Base-by-base conservation (phyloP, 352 stramenopile species). In the Globisporangium orthogonon region DNA sequence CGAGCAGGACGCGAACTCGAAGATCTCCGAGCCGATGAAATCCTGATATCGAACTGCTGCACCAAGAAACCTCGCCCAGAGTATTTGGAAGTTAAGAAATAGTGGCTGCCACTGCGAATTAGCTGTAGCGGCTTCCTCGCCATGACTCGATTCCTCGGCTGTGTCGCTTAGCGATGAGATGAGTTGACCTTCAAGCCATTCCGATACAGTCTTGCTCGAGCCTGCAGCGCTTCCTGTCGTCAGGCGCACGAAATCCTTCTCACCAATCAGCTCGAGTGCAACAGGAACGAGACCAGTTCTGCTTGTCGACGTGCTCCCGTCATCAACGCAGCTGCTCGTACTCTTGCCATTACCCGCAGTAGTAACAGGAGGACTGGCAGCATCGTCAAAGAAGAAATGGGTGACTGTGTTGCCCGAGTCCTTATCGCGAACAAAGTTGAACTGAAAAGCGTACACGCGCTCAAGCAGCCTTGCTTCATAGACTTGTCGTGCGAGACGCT, bases 401-500 rank as follows among this genome's bases (percentile, higher is more conserved):
- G 57, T 52, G 1, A 60, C 52, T 47, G 65, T 61, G 17, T 78
- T 61, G 29, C 47, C 54, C 7, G 60, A 50, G 11, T 69, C 54
- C 2, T 71, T 41, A 45, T 74, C 33, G 33, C 33, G 29, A 2
- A 68, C 69, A 44, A 86, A 84, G 14, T 54, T 50, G 44, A 69
- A 65, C 45, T 86, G 73, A 48, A 83, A 82, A 1, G 56, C 15
- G 48, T 76, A 69, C 1, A 86, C 58, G 2, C 62, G 58, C 17
- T 84, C 73, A 0, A 86, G 65, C 37, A 82, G 48, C 7, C 60
- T 55, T 4, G 69, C 56, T 44, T 83, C 73, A 60, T 84, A 84
- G 10, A 84, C 63, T 7, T 56, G 54, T 18, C 50, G 51, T 28
- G 62, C 65, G 3, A 86, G 56, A 1, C 53, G 11, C 29, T 70